phyloP scores from a whole-genome alignment of 306 rosid species.

The Geum urbanum region DNA sequence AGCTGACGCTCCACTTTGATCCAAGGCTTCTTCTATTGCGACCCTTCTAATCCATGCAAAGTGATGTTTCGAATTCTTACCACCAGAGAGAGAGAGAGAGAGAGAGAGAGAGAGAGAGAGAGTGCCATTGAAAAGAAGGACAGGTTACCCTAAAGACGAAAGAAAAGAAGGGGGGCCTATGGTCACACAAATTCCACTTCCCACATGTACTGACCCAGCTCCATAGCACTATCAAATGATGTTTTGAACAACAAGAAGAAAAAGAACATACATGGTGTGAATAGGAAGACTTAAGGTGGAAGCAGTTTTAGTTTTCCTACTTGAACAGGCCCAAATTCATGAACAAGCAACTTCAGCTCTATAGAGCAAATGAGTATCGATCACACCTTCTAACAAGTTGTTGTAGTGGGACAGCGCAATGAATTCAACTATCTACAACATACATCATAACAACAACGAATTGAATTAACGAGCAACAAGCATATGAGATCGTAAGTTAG shows the following conservation, averaged over 20 bases:
- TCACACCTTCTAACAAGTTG: slow-evolving; percentile 20
- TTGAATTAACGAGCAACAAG: slow-evolving; percentile 9
- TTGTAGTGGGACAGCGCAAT: slow-evolving; percentile 31
- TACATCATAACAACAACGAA: not conserved
- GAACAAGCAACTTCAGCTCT: not conserved
- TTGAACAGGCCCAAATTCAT: not conserved
- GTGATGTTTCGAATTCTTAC: slow-evolving; percentile 8
- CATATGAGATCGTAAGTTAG: slow-evolving; percentile 44
- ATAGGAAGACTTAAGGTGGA: not conserved
- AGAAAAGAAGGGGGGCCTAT: not conserved
- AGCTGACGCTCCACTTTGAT: slow-evolving; percentile 34
- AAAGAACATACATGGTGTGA: not conserved
- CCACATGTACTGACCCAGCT: slow-evolving; percentile 18
- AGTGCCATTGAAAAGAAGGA: slow-evolving; percentile 6
- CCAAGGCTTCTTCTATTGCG: slow-evolving; percentile 28
- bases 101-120: slow-evolving; percentile 11
- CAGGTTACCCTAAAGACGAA: not conserved
- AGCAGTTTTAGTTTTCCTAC: no score
- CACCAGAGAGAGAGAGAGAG: slow-evolving; percentile 11
- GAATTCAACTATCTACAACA: slow-evolving; percentile 32
- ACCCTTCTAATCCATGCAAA: slow-evolving; percentile 42
- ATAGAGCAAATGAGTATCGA: no score
- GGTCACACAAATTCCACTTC: slow-evolving; percentile 14
- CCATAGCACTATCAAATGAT: slow-evolving; percentile 3
- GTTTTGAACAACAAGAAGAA: not conserved